Base-by-base conservation (phyloP, 148 eudicot genomes). In the Chenopodium berlandieri region DNA sequence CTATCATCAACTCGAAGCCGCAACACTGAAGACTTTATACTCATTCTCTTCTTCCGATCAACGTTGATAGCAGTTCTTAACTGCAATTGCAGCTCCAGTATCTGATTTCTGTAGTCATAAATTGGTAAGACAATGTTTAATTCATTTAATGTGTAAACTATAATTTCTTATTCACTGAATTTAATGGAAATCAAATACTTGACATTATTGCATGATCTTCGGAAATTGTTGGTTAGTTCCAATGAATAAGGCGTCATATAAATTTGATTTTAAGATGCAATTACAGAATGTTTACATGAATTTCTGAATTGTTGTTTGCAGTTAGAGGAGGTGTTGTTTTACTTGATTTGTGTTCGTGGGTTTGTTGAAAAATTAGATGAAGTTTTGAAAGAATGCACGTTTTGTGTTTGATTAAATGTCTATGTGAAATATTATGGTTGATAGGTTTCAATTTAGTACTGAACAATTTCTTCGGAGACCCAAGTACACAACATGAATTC, bases 351-450 rank as follows among this genome's bases (percentile, higher is more conserved):
- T 50, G 14, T 9, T 11, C 54, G 14, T 50, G 52, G 52, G 52
- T 48, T 10, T 48, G 52, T 48, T 1, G 52, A 10, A 48, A 48
- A 48, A 1, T 48, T 10, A 9, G 60, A 56, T 2, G 20, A 13
- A 56, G 62, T 56, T 56, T 13, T 22, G 1, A 62, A 22, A 22
- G 7, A 58, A 22, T 62, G 85, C 82, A 83, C 32, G 27, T 12
- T 16, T 66, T 9, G 40, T 83, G 85, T 79, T 83, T 27, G 85
- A 83, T 54, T 1, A 83, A 32, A 73, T 79, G 85, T 54, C 82
- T 54, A 54, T 7, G 3, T 52, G 79, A 83, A 34, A 32, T 31
- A 16, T 9, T 34, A 40, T 7, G 22, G 9, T 71, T 0, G 2
- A 14, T 40, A 19, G 20, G 27, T 1, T 7, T 71, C 22, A 37